Conservation (phyloP, 768 basidiomycete species). For the Mycena latifolia region DNA sequence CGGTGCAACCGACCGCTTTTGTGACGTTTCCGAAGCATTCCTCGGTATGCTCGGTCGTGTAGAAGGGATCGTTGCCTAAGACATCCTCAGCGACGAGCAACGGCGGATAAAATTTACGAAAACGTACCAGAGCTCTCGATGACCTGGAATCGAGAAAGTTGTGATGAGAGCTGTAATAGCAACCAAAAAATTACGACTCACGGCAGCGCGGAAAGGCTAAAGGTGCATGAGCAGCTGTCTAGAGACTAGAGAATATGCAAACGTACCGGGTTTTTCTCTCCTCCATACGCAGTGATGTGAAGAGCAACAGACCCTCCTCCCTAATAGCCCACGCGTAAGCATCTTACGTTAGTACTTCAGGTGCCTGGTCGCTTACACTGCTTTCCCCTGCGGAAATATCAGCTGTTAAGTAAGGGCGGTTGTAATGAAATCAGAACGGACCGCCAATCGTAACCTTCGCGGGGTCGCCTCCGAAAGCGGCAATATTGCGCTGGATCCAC, state of each 20-base stretch:
- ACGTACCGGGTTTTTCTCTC: conserved; percentile 33
- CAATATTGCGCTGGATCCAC: conserved; percentile 51
- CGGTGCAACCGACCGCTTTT: conserved; percentile 31
- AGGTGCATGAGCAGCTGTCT: background rate
- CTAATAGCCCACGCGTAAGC: conserved; percentile 9
- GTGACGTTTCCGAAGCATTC: conserved; percentile 35
- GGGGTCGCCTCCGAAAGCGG: conserved; percentile 44
- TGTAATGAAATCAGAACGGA: background rate
- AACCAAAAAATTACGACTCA: conserved; percentile 19
- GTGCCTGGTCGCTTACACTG: conserved; percentile 44
- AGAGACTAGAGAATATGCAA: background rate
- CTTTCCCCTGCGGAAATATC: conserved; percentile 42
- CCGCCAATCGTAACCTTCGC: conserved; percentile 43
- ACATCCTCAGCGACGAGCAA: background rate
- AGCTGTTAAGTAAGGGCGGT: background rate
- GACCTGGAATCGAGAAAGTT: background rate
- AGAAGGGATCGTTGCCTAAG: conserved; percentile 36
- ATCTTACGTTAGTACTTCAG: conserved; percentile 10
- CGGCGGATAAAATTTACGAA: no score
- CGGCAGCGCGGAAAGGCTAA: conserved; percentile 38
- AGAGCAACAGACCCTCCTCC: conserved; percentile 35
- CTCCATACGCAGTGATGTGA: conserved; percentile 35
- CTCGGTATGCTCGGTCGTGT: conserved; percentile 31
- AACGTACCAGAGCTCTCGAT: conserved; percentile 36
- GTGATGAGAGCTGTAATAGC: background rate